These are phyloP conservation scores for Pestalotiopsis sp. DNA, from an alignment of 2,329 filamentous ascomycete genomes.

Conservation along the genomic window DNA sequence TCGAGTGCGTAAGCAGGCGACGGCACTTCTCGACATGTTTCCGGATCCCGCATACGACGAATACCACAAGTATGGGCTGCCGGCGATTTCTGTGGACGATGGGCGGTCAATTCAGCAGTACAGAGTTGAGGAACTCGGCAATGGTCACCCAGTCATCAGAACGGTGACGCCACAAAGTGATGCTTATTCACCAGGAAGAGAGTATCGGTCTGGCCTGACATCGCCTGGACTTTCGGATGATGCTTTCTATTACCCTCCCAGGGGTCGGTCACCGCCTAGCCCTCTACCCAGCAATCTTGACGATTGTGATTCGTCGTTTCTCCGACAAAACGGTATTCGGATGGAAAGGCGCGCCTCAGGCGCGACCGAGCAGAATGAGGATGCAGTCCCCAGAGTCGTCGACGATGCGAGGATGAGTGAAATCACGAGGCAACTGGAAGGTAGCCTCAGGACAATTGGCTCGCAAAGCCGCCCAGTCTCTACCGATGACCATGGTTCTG, in stretches of 20 bases:
- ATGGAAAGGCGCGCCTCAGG: slow-evolving; percentile 15
- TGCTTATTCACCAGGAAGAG: slow-evolving; percentile 43
- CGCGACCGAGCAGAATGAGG: slow-evolving; percentile 19
- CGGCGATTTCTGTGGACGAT: slow-evolving; percentile 42
- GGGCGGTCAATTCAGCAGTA: slow-evolving; percentile 41
- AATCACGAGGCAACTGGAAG: slow-evolving; percentile 16
- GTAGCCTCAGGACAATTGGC: slow-evolving; percentile 24
- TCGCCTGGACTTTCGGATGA: slow-evolving; percentile 39
- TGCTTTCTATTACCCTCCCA: slow-evolving; percentile 45
- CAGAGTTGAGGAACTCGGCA: slow-evolving; percentile 35
- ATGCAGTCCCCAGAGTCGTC: slow-evolving; percentile 21
- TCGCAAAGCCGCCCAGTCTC: slow-evolving; percentile 11
- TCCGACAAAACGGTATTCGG: slow-evolving; percentile 23
- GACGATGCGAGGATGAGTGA: not conserved
- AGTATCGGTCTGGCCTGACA: slow-evolving; percentile 34
- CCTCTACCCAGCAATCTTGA: slow-evolving; percentile 47
- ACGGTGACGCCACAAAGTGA: slow-evolving; percentile 43
- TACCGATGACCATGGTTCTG: not conserved
- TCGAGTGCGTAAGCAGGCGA: slow-evolving; percentile 71
- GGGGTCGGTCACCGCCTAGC: slow-evolving; percentile 57
- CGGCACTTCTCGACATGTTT: slow-evolving; percentile 70
- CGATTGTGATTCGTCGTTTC: slow-evolving; percentile 29
- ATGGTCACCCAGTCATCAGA: slow-evolving; percentile 37
- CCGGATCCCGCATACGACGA: slow-evolving; percentile 43
- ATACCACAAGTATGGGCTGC: slow-evolving; percentile 25